These are phyloP conservation scores for Sporothrix sp. DNA, from an alignment of 2,329 filamentous ascomycete genomes.

Conservation along the genomic window DNA sequence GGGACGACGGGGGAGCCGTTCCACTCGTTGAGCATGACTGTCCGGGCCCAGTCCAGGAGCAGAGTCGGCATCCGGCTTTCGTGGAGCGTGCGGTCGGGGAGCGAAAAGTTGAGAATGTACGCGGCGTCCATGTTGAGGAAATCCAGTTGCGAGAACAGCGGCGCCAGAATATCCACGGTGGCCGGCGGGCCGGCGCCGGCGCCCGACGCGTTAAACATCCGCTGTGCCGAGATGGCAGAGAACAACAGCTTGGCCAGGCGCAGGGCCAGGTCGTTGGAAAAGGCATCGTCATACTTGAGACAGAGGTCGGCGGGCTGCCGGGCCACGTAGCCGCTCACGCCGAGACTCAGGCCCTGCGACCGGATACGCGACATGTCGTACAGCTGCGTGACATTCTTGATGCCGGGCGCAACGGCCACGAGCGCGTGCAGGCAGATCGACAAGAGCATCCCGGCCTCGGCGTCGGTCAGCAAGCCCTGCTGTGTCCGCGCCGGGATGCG, in stretches of 20 bases:
- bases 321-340: slow-evolving; percentile 36
- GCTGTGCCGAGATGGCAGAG: slow-evolving; percentile 43
- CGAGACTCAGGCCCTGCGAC: slow-evolving; percentile 42
- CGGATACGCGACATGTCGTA: slow-evolving; percentile 52
- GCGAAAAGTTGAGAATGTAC: slow-evolving; percentile 38
- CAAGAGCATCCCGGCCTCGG: slow-evolving; percentile 43
- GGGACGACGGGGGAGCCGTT: slow-evolving; percentile 62
- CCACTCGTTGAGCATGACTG: slow-evolving; percentile 71
- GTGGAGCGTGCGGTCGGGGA: slow-evolving; percentile 43
- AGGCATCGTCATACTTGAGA: slow-evolving; percentile 53
- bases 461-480: slow-evolving; percentile 32
- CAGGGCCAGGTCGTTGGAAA: slow-evolving; percentile 50
- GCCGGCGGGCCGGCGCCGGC: background rate
- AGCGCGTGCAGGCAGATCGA: slow-evolving; percentile 55
- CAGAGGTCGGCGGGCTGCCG: slow-evolving; percentile 41
- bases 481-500: slow-evolving; percentile 28
- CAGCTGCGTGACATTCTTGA: slow-evolving; percentile 37
- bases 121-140: slow-evolving; percentile 37
- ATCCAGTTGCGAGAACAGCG: slow-evolving; percentile 44
- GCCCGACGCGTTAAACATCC: slow-evolving; percentile 39
- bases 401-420: slow-evolving; percentile 46
- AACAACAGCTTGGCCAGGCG: slow-evolving; percentile 50
- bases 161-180: slow-evolving; percentile 36
- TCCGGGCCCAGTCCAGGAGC: slow-evolving; percentile 61
- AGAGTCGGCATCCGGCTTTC: slow-evolving; percentile 48